Conservation (phyloP, 78 protist genomes). For the Planoprotostelium fungivorum region DNA sequence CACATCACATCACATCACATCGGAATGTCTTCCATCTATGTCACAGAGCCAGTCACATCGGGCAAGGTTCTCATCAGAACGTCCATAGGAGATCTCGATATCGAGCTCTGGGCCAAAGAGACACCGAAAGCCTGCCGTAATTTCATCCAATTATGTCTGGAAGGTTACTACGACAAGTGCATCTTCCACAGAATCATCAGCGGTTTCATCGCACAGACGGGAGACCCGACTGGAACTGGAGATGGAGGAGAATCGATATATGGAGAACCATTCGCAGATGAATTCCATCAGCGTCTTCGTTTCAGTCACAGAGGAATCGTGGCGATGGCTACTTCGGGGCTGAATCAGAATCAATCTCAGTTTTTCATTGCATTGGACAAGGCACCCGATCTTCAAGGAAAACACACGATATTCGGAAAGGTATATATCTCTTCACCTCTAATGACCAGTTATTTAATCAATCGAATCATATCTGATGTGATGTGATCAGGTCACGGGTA, state of each 20-base stretch:
- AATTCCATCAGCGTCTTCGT: conserved; percentile 77
- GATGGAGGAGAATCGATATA: conserved; percentile 81
- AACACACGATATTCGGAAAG: conserved; percentile 90
- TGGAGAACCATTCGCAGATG: conserved; percentile 77
- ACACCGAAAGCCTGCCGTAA: conserved; percentile 79
- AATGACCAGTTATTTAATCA: conserved; percentile 3
- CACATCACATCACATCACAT: too few species aligned
- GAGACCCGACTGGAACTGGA: conserved; percentile 94
- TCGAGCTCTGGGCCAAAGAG: conserved; percentile 92
- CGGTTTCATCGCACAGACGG: conserved; percentile 86
- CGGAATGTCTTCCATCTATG: conserved; percentile 12
- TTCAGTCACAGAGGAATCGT: conserved; percentile 66
- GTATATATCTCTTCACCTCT: too few species aligned
- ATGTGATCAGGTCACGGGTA: conserved; percentile 45
- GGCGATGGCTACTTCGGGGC: conserved; percentile 59
- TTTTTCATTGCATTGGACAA: conserved; percentile 88
- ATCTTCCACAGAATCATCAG: conserved; percentile 84
- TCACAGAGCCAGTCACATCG: conserved; percentile 75
- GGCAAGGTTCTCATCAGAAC: conserved; percentile 88
- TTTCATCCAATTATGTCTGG: conserved; percentile 82
- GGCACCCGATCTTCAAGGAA: conserved; percentile 71
- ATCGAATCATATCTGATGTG: not conserved
- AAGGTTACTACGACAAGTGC: conserved; percentile 82
- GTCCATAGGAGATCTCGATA: conserved; percentile 77
- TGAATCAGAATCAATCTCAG: conserved; percentile 78